These are phyloP conservation scores for Ogataea sp. DNA, from an alignment of 805 yeast genomes.

Conservation along the genomic window DNA sequence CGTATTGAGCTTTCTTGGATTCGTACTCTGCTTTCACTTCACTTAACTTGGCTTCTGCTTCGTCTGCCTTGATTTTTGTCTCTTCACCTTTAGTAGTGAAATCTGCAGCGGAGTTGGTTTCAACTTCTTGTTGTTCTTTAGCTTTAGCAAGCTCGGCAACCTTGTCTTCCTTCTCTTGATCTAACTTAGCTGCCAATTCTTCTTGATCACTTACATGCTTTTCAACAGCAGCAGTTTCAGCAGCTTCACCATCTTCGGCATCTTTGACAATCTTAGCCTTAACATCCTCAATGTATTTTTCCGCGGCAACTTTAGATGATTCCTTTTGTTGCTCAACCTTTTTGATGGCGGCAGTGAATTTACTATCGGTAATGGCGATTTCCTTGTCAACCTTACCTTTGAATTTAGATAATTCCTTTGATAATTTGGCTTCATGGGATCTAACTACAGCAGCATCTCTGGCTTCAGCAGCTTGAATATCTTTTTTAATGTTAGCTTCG, in stretches of 20 bases:
- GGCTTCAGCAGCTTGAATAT: constrained; percentile 28
- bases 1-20: constrained; percentile 19
- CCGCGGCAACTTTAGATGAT: constrained; percentile 24
- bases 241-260: constrained; percentile 33
- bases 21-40: constrained; percentile 9
- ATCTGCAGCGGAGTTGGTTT: constrained; percentile 22
- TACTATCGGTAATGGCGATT: constrained; percentile 21
- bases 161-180: constrained; percentile 30
- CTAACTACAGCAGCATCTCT: constrained; percentile 28
- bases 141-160: constrained; percentile 19
- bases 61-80: constrained; percentile 28
- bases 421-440: constrained; percentile 22
- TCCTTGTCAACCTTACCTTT: constrained; percentile 33
- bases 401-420: constrained; percentile 29
- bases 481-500: constrained; percentile 33
- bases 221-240: constrained; percentile 38
- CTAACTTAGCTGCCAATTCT: constrained; percentile 33
- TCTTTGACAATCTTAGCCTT: constrained; percentile 37
- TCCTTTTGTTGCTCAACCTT: constrained; percentile 16
- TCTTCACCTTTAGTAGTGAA: constrained; percentile 33
- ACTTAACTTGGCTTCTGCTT: constrained; percentile 30
- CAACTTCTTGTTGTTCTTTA: constrained; percentile 21
- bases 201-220: constrained; percentile 38
- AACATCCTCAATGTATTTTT: constrained; percentile 32
- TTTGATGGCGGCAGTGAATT: constrained; percentile 16